Evolutionary conservation across 495 filamentous ascomycete genomes (phyloP).

Genomic region (Penicillium riverlandense): DNA sequence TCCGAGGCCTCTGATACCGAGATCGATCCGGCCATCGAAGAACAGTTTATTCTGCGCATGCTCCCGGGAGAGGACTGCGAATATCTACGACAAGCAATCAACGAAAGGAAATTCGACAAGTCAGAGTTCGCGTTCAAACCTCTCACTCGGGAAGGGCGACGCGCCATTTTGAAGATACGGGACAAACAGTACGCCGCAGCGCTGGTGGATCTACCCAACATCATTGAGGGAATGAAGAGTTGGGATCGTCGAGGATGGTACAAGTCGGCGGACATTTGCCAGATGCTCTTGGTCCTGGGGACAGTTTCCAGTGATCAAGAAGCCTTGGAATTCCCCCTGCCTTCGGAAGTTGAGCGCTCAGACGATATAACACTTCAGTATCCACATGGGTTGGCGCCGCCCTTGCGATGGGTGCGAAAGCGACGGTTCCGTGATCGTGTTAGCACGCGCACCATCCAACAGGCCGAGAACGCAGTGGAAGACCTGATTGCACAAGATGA

Average conservation of each 20-base stretch:
- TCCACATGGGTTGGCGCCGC: conserved; percentile 87
- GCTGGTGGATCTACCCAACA: conserved; percentile 82
- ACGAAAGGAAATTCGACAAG: conserved; percentile 65
- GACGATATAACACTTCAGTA: conserved; percentile 63
- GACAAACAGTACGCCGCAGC: conserved; percentile 69
- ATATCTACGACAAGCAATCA: conserved; percentile 62
- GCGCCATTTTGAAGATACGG: conserved; percentile 62
- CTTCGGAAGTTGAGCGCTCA: conserved; percentile 52
- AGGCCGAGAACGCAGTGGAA: conserved; percentile 76
- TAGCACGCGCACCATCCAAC: conserved; percentile 78
- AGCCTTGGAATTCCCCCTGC: conserved; percentile 57
- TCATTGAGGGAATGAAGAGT: conserved; percentile 92
- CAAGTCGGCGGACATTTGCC: conserved; percentile 89
- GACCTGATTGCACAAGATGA: conserved; percentile 65
- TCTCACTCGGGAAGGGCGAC: conserved; percentile 64
- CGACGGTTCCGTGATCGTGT: conserved; percentile 74
- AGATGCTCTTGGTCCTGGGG: conserved; percentile 85
- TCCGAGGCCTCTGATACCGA: conserved; percentile 93
- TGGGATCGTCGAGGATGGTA: conserved; percentile 90
- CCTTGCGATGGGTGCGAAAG: conserved; percentile 78
- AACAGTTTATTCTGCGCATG: conserved; percentile 86
- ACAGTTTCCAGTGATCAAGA: conserved; percentile 64
- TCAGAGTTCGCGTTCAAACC: conserved; percentile 69
- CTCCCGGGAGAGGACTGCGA: conserved; percentile 77
- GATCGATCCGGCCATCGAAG: conserved; percentile 76